These are phyloP conservation scores for Skeletonema marinoi DNA, from an alignment of 108 stramenopile species.

Conservation along the genomic window DNA sequence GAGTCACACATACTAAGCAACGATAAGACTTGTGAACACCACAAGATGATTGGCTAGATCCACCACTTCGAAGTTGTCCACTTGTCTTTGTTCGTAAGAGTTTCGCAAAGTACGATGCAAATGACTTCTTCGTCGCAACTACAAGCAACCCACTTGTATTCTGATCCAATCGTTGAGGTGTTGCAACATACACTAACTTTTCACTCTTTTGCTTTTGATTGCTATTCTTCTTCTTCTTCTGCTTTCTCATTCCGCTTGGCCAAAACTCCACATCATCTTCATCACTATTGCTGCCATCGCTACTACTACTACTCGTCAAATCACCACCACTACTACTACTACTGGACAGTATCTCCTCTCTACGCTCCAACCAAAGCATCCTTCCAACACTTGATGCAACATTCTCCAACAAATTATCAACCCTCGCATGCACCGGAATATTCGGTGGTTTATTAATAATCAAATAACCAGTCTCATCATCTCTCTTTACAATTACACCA, in stretches of 20 bases:
- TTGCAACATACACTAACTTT: conserved; percentile 56
- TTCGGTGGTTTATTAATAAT: conserved; percentile 79
- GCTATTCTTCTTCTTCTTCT: conserved; percentile 15
- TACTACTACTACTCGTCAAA: not conserved
- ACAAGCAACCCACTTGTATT: conserved; percentile 86
- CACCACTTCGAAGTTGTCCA: conserved; percentile 17
- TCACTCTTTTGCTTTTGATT: conserved; percentile 30
- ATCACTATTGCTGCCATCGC: not conserved
- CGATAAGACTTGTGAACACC: conserved; percentile 75
- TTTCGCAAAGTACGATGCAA: conserved; percentile 85
- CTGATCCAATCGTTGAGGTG: conserved; percentile 79
- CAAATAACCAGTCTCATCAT: conserved; percentile 54
- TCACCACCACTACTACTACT: not conserved
- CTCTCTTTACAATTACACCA: conserved; percentile 58
- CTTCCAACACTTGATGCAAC: conserved; percentile 58
- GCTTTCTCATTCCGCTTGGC: conserved; percentile 11
- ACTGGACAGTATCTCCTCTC: not conserved
- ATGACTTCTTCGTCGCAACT: conserved; percentile 71
- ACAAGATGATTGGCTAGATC: conserved; percentile 14
- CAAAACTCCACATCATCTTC: not conserved
- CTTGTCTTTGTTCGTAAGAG: conserved; percentile 69
- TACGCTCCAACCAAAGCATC: conserved; percentile 35
- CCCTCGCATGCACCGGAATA: conserved; percentile 83
- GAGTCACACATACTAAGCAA: conserved; percentile 73
- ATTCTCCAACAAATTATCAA: conserved; percentile 86